Evolutionary conservation across 139 green algal species (phyloP).

Genomic region (Coelastrella sp.): DNA sequence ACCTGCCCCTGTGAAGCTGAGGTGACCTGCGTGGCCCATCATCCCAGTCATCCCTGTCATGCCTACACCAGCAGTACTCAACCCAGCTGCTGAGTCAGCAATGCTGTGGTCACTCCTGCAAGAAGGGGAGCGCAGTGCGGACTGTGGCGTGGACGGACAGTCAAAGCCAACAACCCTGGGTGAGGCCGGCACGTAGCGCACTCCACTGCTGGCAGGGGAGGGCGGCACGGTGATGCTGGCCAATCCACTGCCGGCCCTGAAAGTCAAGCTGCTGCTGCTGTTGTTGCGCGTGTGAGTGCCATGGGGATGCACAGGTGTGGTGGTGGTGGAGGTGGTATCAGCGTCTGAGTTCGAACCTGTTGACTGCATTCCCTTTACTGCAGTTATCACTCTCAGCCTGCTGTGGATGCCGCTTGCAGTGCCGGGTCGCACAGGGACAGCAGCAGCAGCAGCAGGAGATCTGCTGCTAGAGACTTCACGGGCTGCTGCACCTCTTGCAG

Average conservation of each 20-base stretch:
- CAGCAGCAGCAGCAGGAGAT: slow-evolving; percentile 6
- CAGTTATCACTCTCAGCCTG: slow-evolving; percentile 1
- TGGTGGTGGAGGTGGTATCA: background rate
- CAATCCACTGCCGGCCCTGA: background rate
- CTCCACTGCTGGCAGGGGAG: slow-evolving; percentile 24
- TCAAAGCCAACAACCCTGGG: slow-evolving; percentile 40
- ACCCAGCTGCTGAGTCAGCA: background rate
- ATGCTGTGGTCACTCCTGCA: slow-evolving; percentile 16
- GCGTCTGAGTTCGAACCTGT: slow-evolving; percentile 10
- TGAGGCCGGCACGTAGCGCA: slow-evolving; percentile 33
- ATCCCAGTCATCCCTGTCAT: background rate
- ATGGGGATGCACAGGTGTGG: slow-evolving; percentile 4
- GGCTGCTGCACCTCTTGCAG: slow-evolving; percentile 1
- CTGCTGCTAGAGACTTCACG: background rate
- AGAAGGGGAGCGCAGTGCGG: slow-evolving; percentile 21
- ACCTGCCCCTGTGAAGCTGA: background rate
- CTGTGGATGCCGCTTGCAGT: background rate
- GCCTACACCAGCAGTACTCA: background rate
- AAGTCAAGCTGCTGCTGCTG: slow-evolving; percentile 22
- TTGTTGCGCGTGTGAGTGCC: background rate
- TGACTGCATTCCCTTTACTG: background rate
- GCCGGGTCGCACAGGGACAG: background rate
- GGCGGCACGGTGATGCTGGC: slow-evolving; percentile 34
- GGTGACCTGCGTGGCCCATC: background rate
- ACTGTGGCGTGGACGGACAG: slow-evolving; percentile 17